Percentiles rank a stretch among this genome's conserved stretches.
These are phyloP conservation scores for Carex cristatella DNA, from an alignment of 176 grass and related monocot genomes.

Conservation along the genomic window DNA sequence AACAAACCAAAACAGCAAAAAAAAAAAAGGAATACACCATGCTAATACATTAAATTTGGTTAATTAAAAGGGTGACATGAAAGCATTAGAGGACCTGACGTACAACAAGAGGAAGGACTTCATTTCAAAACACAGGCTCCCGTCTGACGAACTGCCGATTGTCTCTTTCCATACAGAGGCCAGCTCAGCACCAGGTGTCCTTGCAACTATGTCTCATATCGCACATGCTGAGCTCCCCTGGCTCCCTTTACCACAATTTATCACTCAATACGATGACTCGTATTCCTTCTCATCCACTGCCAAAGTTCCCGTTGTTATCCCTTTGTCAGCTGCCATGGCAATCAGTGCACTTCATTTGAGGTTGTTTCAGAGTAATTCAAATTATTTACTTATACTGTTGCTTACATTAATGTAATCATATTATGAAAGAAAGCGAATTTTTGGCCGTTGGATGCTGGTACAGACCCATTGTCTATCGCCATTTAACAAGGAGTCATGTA, in stretches of 20 bases:
- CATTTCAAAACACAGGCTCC: constrained; percentile 63
- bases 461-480: not conserved
- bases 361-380: constrained; percentile 10
- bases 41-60: not conserved
- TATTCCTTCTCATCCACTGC: constrained; percentile 25
- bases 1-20: not conserved
- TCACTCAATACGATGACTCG: constrained; percentile 22
- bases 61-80: constrained; percentile 69
- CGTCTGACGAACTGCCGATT: constrained; percentile 49
- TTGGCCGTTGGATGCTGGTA: not conserved
- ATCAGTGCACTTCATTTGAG: constrained; percentile 55
- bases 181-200: constrained; percentile 49
- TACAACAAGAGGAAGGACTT: constrained; percentile 79
- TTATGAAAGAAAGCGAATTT: not conserved
- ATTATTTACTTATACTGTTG: not conserved
- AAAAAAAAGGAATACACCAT: not conserved
- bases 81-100: constrained; percentile 87
- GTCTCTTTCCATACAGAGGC: constrained; percentile 92
- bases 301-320: constrained; percentile 63
- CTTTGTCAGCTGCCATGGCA: constrained; percentile 62
- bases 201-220: constrained; percentile 52
- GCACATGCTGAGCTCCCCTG: constrained; percentile 69
- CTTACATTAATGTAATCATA: not conserved
- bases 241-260: constrained; percentile 49
- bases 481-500: not conserved